Conservation (phyloP, 2,329 filamentous ascomycete genomes). For the Colletotrichum salicis region DNA sequence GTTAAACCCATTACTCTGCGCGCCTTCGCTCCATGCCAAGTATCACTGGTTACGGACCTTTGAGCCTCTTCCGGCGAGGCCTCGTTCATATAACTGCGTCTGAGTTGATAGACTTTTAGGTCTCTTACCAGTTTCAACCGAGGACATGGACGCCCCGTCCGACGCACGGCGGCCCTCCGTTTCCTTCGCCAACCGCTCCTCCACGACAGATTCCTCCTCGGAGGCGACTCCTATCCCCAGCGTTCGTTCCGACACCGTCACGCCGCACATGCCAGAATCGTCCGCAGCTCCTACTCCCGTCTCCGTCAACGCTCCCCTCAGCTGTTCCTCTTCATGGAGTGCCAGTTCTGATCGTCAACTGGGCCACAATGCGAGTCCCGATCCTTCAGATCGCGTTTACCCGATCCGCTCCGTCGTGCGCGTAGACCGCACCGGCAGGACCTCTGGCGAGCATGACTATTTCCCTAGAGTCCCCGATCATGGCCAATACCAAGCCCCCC, state of each 20-base stretch:
- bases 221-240: constrained; percentile 28
- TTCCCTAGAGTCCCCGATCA: constrained; percentile 47
- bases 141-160: constrained; percentile 22
- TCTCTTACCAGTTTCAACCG: not conserved
- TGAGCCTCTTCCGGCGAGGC: constrained; percentile 27
- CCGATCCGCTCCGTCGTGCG: constrained; percentile 85
- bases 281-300: not conserved
- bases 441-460: constrained; percentile 50
- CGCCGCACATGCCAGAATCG: not conserved
- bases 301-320: constrained; percentile 38
- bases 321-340: constrained; percentile 54
- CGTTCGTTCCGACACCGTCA: constrained; percentile 1
- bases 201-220: constrained; percentile 15
- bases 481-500: constrained; percentile 44
- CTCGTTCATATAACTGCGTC: constrained; percentile 17
- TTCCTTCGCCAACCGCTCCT: constrained; percentile 14
- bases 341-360: constrained; percentile 53
- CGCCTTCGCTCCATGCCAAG: constrained; percentile 27
- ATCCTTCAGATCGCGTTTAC: constrained; percentile 72
- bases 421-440: constrained; percentile 66
- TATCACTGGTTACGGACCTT: constrained; percentile 17
- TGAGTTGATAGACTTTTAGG: constrained; percentile 21
- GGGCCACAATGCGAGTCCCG: constrained; percentile 44
- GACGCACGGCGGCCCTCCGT: constrained; percentile 23
- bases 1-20: not conserved